phyloP scores from a whole-genome alignment of 177 flowering plant genomes.

The Viscum album region DNA sequence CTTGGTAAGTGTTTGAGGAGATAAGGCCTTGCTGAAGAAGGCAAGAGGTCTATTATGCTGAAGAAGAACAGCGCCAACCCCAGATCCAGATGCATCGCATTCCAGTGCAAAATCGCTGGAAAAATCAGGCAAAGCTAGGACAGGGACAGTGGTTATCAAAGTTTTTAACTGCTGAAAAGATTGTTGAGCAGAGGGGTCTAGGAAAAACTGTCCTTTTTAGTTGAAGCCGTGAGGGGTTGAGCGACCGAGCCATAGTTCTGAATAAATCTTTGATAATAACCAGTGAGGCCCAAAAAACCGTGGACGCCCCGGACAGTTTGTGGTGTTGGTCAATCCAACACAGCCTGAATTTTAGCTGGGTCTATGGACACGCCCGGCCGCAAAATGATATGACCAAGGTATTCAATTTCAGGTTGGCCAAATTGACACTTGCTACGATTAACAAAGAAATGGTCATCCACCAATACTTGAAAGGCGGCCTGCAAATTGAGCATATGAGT shows the following conservation, averaged over 20 bases:
- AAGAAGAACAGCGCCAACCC: not conserved
- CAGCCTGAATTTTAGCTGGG: not conserved
- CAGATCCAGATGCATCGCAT: not conserved
- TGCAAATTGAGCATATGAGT: too few species aligned
- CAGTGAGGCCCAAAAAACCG: not conserved
- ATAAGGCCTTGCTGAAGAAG: too few species aligned
- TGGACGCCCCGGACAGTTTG: not conserved
- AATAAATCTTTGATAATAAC: not conserved
- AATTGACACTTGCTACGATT: too few species aligned
- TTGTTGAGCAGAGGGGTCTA: not conserved
- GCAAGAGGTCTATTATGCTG: not conserved
- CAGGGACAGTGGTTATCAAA: not conserved
- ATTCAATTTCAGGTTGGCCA: too few species aligned
- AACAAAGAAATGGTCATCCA: too few species aligned
- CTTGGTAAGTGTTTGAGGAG: too few species aligned
- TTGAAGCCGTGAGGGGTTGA: not conserved
- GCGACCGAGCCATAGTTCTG: not conserved
- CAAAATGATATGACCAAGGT: too few species aligned
- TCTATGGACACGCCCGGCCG: too few species aligned
- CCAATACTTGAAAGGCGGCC: too few species aligned
- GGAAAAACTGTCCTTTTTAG: not conserved
- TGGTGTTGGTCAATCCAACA: not conserved
- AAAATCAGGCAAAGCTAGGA: slow-evolving; percentile 8
- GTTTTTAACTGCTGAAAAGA: not conserved
- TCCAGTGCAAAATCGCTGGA: not conserved